These are phyloP conservation scores for Rhododendron henanense DNA, from an alignment of 148 eudicot genomes.

Conservation along the genomic window DNA sequence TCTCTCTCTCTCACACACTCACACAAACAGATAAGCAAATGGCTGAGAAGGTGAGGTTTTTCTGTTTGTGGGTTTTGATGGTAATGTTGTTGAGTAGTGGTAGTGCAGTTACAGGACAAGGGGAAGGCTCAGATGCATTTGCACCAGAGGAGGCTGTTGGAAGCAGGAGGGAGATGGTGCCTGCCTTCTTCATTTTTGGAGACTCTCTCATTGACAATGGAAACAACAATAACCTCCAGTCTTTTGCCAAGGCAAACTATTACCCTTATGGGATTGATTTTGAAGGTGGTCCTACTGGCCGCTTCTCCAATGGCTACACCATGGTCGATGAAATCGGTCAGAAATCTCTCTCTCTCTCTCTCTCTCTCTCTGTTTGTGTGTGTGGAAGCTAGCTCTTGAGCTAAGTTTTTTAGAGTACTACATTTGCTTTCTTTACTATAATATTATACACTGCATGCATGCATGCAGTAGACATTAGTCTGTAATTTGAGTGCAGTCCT, in stretches of 20 bases:
- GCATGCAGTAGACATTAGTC: neutral
- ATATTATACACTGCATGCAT: neutral
- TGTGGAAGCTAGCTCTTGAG: neutral
- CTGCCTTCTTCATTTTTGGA: slow-evolving; percentile 85
- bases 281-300: slow-evolving; percentile 78
- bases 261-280: slow-evolving; percentile 91
- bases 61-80: neutral
- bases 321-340: slow-evolving; percentile 83
- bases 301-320: slow-evolving; percentile 90
- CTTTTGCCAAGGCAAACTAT: slow-evolving; percentile 88
- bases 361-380: neutral
- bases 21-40: neutral
- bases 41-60: neutral
- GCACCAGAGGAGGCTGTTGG: slow-evolving; percentile 1
- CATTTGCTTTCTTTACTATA: neutral
- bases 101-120: slow-evolving; percentile 18
- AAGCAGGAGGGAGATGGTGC: slow-evolving; percentile 41
- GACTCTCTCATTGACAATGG: slow-evolving; percentile 94
- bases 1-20: neutral
- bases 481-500: neutral
- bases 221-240: slow-evolving; percentile 72
- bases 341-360: neutral
- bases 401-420: neutral
- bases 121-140: slow-evolving; percentile 7
- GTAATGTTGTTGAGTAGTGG: slow-evolving; percentile 3